Base-by-base conservation (phyloP, 2,329 filamentous ascomycete species). In the Chaetomiaceae sp. region DNA sequence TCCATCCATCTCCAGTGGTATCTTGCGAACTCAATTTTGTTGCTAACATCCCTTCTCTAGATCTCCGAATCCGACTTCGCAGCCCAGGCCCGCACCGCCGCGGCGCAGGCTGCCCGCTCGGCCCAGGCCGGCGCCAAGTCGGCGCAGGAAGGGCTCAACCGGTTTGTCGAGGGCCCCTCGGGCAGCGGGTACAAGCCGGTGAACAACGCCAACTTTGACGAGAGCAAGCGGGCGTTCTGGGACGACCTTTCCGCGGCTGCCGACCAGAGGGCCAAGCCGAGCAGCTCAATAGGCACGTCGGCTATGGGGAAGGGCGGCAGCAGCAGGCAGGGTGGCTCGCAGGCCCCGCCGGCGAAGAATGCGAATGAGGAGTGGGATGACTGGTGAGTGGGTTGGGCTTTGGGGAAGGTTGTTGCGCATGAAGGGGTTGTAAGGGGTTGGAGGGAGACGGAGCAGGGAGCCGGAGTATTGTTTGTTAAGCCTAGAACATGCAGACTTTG, bases 221-320 rank as follows among this genome's bases (percentile, higher is more conserved):
- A 74, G 77, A 86, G 67, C 79, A 87, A 85, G 69, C 86, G 86
- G 65, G 86, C 87, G 59, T 96, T 96, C 70, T 96, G 91, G 91
- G 91, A 96, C 66, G 86, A 86, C 60, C 96, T 97, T 69, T 85
- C 89, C 0, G 81, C 79, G 23, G 68, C 85, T 21, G 85, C 82
- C 0, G 79, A 85, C 70, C 74, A 79, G 62, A 68, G 71, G 52
- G 63, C 62, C 55, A 53, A 55, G 20, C 65, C 64, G 38, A 68
- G 70, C 51, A 78, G 71, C 60, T 71, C 78, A 2, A 79, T 83
- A 54, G 79, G 79, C 27, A 83, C 79, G 17, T 73, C 76, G 51
- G 79, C 79, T 17, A 81, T 82, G 77, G 76, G 76, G 30, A 79
- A 77, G 69, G 74, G 77, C 34, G 69, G 65, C 45, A 70, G 66